Evolutionary conservation across 1,139 yeast genomes (phyloP).

Genomic region (Debaryomyces udenii): DNA sequence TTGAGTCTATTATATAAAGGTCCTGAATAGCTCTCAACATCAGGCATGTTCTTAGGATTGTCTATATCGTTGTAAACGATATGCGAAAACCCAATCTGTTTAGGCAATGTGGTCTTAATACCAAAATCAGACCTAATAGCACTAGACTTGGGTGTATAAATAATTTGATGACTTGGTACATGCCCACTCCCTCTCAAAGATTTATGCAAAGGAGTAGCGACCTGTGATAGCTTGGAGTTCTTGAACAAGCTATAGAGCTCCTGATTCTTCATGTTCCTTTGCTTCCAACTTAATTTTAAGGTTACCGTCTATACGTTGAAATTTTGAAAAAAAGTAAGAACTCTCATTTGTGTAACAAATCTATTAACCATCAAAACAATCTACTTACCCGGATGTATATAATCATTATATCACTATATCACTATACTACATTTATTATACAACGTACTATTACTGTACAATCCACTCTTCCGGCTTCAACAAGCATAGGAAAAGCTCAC

Average conservation of each 20-base stretch:
- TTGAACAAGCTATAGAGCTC: constrained; percentile 44
- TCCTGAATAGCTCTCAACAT: constrained; percentile 50
- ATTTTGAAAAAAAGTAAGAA: constrained; percentile 5
- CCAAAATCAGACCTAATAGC: constrained; percentile 50
- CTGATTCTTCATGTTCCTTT: constrained; percentile 23
- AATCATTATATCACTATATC: background rate
- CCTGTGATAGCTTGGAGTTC: constrained; percentile 50
- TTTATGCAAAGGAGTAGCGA: constrained; percentile 45
- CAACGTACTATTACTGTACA: constrained; percentile 3
- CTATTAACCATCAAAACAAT: constrained; percentile 5
- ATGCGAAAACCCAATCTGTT: constrained; percentile 45
- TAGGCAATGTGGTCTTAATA: constrained; percentile 47
- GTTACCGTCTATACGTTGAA: constrained; percentile 2
- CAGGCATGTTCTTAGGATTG: constrained; percentile 49
- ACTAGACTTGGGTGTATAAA: constrained; percentile 46
- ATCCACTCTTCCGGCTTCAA: constrained; percentile 12
- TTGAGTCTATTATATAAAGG: constrained; percentile 41
- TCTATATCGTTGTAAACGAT: constrained; percentile 50
- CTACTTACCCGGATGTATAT: constrained; percentile 12
- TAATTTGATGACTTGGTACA: constrained; percentile 49
- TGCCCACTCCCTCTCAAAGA: constrained; percentile 33
- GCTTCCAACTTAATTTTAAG: background rate
- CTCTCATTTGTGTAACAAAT: constrained; percentile 8
- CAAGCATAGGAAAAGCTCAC: constrained; percentile 44
- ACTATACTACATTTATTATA: no score